Base-by-base conservation (phyloP, 2,329 filamentous ascomycete genomes). In the Nothomitra cinnamomea region DNA sequence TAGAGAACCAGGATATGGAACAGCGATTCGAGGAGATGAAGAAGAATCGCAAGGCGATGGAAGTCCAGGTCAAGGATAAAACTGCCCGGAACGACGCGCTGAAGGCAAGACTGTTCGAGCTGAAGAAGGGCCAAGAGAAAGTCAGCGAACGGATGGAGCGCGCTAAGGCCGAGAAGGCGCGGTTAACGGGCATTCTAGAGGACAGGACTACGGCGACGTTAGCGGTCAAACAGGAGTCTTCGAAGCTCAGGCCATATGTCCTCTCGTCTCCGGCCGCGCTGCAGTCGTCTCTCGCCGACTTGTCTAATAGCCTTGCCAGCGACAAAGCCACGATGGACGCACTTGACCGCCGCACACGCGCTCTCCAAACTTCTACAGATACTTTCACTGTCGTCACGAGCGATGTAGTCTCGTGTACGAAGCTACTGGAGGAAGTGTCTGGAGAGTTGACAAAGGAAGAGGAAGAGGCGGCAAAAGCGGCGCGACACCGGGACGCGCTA, bases 171-270 rank as follows among this genome's bases (percentile, higher is more conserved):
- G 86, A 87, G 64, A 94, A 94, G 67, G 74, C 74, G 52, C 79
- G 85, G 59, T 74, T 94, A 56, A 87, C 88, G 54, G 74, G 77
- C 6, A 68, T 78, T 40, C 70, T 92, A 25, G 82, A 89, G 67
- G 79, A 85, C 58, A 85, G 81, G 65, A 83, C 81, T 12, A 79
- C 82, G 5, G 72, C 78, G 55, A 82, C 81, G 25, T 70, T 94
- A 59, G 77, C 79, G 51, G 75, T 86, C 47, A 80, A 85, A 63
- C 85, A 92, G 64, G 92, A 96, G 66, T 87, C 85, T 60, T 79
- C 83, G 54, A 96, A 95, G 68, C 71, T 98, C 56, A 79, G 86
- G 54, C 92, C 92, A 12, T 98, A 98, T 66, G 87, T 92, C 42
- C 78, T 90, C 55, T 87, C 96, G 65, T 94, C 85, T 61, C 87